Percentiles rank a stretch among this genome's conserved stretches.
These are phyloP conservation scores for Microbotryum violaceum DNA, from an alignment of 1,284 basidiomycete species.

Conservation along the genomic window DNA sequence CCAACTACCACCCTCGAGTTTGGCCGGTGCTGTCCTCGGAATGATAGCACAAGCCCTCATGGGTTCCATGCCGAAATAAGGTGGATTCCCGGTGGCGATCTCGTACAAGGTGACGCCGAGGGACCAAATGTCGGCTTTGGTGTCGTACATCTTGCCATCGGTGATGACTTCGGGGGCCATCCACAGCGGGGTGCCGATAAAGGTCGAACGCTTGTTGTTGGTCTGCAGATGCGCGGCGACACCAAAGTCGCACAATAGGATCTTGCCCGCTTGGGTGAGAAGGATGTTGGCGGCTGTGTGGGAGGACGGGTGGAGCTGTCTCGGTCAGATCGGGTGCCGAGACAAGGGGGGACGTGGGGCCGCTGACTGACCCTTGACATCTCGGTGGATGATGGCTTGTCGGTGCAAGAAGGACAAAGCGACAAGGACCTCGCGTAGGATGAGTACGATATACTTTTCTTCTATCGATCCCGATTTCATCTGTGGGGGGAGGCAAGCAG, in stretches of 20 bases:
- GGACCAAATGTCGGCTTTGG: conserved; percentile 95
- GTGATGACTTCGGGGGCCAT: conserved; percentile 98
- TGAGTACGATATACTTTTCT: conserved; percentile 80
- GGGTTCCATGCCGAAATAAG: conserved; percentile 62
- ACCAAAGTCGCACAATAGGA: conserved; percentile 94
- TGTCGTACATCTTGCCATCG: conserved; percentile 77
- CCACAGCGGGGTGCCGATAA: conserved; percentile 96
- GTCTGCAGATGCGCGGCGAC: conserved; percentile 84
- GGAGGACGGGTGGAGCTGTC: neutral
- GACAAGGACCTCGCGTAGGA: conserved; percentile 79
- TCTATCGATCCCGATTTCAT: conserved; percentile 71
- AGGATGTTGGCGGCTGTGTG: conserved; percentile 77
- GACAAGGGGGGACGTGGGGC: neutral
- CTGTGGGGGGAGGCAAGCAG: conserved; percentile 52
- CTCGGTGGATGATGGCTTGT: conserved; percentile 88
- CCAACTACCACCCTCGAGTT: conserved; percentile 66
- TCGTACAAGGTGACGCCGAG: conserved; percentile 91
- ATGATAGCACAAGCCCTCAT: conserved; percentile 78
- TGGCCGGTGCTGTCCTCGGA: conserved; percentile 75
- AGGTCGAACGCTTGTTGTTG: conserved; percentile 83
- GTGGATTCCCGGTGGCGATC: conserved; percentile 89
- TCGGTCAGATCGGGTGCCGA: too few relatives aligned
- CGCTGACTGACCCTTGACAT: conserved; percentile 61
- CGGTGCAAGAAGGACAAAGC: conserved; percentile 84
- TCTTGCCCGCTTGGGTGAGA: conserved; percentile 73